phyloP scores from a whole-genome alignment of 331 rosid genomes.

The Acacia concinna region DNA sequence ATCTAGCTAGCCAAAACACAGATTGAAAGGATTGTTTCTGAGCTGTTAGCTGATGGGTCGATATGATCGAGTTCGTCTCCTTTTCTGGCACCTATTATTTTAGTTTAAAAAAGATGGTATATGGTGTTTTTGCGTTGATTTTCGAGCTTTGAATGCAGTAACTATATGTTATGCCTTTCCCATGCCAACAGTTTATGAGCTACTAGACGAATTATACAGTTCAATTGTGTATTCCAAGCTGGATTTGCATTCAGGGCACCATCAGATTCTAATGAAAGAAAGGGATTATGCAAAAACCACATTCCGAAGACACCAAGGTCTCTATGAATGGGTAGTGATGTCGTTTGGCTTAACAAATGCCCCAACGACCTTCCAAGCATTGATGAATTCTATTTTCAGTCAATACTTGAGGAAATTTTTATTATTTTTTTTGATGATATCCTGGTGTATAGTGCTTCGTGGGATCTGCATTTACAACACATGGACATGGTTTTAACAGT shows the following conservation, averaged over 20 bases:
- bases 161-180: neutral
- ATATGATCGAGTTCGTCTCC: neutral
- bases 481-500: fast-evolving
- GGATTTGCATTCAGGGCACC: neutral
- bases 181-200: neutral
- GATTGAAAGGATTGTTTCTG: neutral
- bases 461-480: neutral
- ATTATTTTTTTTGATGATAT: neutral
- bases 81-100: neutral
- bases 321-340: neutral
- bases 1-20: neutral
- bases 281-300: neutral
- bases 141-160: neutral
- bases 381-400: neutral
- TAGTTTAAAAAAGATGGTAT: neutral
- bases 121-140: neutral
- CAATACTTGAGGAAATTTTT: fast-evolving
- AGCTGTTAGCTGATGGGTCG: neutral
- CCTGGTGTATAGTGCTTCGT: neutral
- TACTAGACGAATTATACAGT: neutral
- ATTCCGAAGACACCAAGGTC: fast-evolving
- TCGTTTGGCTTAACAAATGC: neutral
- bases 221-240: neutral
- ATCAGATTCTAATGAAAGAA: neutral
- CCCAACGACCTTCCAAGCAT: neutral